These are phyloP conservation scores for Lathyrus oleraceus DNA, from an alignment of 306 rosid species.

Conservation along the genomic window DNA sequence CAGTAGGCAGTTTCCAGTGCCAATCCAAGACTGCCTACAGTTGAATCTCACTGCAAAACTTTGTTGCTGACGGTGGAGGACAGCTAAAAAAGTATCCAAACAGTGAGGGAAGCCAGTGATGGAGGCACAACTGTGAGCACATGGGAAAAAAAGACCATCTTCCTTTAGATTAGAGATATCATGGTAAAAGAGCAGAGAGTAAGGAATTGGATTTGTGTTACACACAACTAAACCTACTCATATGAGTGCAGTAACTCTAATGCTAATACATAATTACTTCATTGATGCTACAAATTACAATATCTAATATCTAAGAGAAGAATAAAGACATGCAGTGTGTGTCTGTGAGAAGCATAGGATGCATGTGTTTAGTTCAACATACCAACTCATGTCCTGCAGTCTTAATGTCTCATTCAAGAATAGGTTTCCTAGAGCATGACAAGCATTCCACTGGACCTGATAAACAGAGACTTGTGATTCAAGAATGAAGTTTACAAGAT, in stretches of 20 bases:
- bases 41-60: background rate
- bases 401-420: slow-evolving; percentile 86
- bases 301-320: background rate
- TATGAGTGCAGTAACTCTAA: background rate
- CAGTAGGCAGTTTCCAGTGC: background rate
- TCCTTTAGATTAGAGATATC: background rate
- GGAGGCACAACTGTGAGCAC: slow-evolving; percentile 2
- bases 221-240: background rate
- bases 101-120: slow-evolving; percentile 1
- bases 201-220: slow-evolving; percentile 2
- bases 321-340: background rate
- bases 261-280: background rate
- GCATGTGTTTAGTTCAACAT: slow-evolving; percentile 30
- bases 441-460: slow-evolving; percentile 99
- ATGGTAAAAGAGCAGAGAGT: background rate
- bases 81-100: background rate
- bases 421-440: slow-evolving; percentile 93
- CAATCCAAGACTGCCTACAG: slow-evolving; percentile 3
- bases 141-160: background rate
- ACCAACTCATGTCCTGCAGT: slow-evolving; percentile 87
- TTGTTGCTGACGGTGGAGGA: slow-evolving; percentile 8
- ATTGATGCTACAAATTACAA: background rate
- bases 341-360: slow-evolving; percentile 10
- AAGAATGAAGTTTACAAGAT: slow-evolving; percentile 26
- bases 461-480: slow-evolving; percentile 29